Conservation (phyloP, 495 filamentous ascomycete genomes). For the Hyaloscypha finlandica region DNA sequence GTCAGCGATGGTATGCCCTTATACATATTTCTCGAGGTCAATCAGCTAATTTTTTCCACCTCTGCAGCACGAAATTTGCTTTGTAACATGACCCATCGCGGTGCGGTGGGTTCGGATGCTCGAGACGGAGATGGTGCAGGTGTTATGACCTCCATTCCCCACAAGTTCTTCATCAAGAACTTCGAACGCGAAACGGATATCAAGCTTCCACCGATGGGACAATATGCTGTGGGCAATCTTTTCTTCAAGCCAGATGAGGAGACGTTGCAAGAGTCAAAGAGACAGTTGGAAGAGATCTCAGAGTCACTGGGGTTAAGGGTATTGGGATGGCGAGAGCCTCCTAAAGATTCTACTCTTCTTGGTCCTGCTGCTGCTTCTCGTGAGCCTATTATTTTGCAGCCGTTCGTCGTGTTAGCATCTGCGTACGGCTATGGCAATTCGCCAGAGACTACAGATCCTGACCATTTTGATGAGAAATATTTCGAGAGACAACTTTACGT, state of each 20-base stretch:
- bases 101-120: slow-evolving; percentile 96
- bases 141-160: slow-evolving; percentile 99
- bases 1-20: slow-evolving; percentile 88
- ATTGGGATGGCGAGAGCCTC: slow-evolving; percentile 95
- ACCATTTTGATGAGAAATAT: slow-evolving; percentile 76
- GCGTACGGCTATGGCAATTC: slow-evolving; percentile 85
- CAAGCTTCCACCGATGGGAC: slow-evolving; percentile 81
- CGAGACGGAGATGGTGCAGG: slow-evolving; percentile 97
- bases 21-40: slow-evolving; percentile 1
- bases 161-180: slow-evolving; percentile 99
- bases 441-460: slow-evolving; percentile 76
- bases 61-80: slow-evolving; percentile 80
- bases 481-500: slow-evolving; percentile 96
- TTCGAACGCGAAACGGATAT: slow-evolving; percentile 88
- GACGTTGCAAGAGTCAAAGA: slow-evolving; percentile 81
- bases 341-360: slow-evolving; percentile 87
- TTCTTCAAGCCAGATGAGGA: slow-evolving; percentile 98
- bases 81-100: slow-evolving; percentile 99
- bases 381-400: slow-evolving; percentile 93
- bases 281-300: slow-evolving; percentile 89
- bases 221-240: slow-evolving; percentile 96
- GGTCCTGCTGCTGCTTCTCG: slow-evolving; percentile 91
- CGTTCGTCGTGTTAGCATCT: slow-evolving; percentile 86
- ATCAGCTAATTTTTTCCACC: slow-evolving; percentile 25
- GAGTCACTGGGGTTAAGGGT: slow-evolving; percentile 84